Percentiles rank a stretch among this genome's conserved stretches.
phyloP scores from a whole-genome alignment of 352 stramenopile species.

The Phytophthora agathidicida region DNA sequence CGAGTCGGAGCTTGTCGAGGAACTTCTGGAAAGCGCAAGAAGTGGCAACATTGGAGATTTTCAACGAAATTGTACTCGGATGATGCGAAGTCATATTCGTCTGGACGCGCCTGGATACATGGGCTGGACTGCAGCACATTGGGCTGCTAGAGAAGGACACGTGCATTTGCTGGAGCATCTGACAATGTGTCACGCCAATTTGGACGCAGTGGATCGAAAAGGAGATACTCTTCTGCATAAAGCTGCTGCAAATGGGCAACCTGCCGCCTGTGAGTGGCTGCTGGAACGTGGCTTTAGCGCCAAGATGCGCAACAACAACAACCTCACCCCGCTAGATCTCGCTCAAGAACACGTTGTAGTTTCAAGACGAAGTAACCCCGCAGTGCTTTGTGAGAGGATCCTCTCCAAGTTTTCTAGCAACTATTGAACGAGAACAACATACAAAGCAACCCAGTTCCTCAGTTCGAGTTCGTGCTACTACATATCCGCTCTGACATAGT shows the following conservation, averaged over 20 bases:
- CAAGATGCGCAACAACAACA: conserved; percentile 71
- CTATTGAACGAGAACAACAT: conserved; percentile 31
- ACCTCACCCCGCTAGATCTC: conserved; percentile 62
- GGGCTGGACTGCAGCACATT: conserved; percentile 80
- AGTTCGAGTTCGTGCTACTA: no score
- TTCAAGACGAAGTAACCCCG: conserved; percentile 38
- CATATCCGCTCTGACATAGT: neutral
- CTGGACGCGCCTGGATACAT: conserved; percentile 67
- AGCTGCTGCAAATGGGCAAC: conserved; percentile 75
- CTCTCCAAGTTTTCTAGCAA: conserved; percentile 51
- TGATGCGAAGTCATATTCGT: conserved; percentile 45
- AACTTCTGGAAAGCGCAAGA: conserved; percentile 71
- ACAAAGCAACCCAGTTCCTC: no score
- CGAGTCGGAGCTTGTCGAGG: conserved; percentile 58
- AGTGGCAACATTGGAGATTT: conserved; percentile 60
- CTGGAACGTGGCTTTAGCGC: conserved; percentile 71
- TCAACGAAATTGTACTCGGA: conserved; percentile 46
- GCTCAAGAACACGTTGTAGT: conserved; percentile 54
- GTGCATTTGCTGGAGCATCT: conserved; percentile 71
- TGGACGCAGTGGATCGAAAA: conserved; percentile 68
- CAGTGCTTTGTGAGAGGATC: conserved; percentile 57
- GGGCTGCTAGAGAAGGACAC: conserved; percentile 72
- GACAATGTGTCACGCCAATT: conserved; percentile 48
- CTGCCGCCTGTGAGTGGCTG: conserved; percentile 66
- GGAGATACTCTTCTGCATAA: conserved; percentile 80